A percentile compares a stretch with the other conserved stretches of the same genome.
Evolutionary conservation across 208 protist genomes (phyloP).

Genomic region (Leishmania arabica): DNA sequence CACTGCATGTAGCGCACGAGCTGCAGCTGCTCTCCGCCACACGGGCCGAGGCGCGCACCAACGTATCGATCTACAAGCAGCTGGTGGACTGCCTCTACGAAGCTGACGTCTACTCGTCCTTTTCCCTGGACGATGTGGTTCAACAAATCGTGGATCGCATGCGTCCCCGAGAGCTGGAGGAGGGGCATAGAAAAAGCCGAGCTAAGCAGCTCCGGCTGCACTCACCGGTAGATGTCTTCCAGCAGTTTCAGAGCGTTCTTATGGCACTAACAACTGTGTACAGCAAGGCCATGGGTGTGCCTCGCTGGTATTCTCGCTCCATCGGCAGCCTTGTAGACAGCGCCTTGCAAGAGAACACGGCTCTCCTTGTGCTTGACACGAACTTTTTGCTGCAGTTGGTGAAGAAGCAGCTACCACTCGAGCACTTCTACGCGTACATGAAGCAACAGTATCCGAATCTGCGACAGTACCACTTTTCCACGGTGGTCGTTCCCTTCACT

Average conservation of each 20-base stretch:
- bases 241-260: conserved; percentile 43
- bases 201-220: conserved; percentile 59
- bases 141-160: conserved; percentile 54
- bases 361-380: conserved; percentile 75
- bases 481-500: conserved; percentile 82
- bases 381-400: conserved; percentile 86
- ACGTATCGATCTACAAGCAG: conserved; percentile 36
- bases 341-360: conserved; percentile 36
- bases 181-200: background rate
- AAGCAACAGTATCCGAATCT: conserved; percentile 54
- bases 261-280: conserved; percentile 51
- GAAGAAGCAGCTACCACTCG: conserved; percentile 66
- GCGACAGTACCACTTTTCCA: conserved; percentile 21
- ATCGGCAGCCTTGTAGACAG: conserved; percentile 41
- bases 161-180: conserved; percentile 32
- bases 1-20: conserved; percentile 47
- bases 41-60: conserved; percentile 29
- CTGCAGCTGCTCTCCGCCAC: conserved; percentile 62
- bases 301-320: conserved; percentile 53
- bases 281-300: conserved; percentile 43
- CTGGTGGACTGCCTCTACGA: conserved; percentile 77
- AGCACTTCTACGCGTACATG: conserved; percentile 72
- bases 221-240: conserved; percentile 51
- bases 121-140: conserved; percentile 60
- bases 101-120: conserved; percentile 53